phyloP scores from a whole-genome alignment of 1,284 basidiomycete species.

The Rhodotorula sp. region DNA sequence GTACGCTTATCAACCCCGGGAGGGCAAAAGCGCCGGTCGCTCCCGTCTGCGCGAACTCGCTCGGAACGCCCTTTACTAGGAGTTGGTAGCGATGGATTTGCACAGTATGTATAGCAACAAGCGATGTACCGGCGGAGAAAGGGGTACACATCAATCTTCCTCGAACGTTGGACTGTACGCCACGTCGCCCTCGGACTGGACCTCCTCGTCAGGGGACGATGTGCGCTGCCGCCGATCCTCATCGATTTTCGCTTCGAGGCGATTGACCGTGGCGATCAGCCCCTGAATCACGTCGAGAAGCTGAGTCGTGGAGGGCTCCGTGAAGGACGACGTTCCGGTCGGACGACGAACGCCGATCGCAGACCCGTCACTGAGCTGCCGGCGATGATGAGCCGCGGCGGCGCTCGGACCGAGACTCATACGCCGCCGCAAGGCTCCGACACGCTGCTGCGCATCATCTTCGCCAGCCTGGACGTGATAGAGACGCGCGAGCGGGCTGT shows the following conservation, averaged over 20 bases:
- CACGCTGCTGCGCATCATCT: not conserved
- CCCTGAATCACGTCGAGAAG: slow-evolving; percentile 22
- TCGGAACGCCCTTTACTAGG: not conserved
- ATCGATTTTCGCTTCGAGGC: slow-evolving; percentile 31
- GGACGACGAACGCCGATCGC: not conserved
- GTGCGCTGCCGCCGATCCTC: not conserved
- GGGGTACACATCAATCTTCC: no score
- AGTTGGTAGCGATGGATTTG: not conserved
- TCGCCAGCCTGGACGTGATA: slow-evolving; percentile 9
- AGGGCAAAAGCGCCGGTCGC: not conserved
- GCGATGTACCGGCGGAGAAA: no score
- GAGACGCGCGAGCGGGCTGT: slow-evolving; percentile 34
- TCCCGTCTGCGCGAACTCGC: not conserved
- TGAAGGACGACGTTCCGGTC: not conserved
- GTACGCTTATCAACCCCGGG: slow-evolving; percentile 30
- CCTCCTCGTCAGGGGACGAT: not conserved
- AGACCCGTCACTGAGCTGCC: slow-evolving; percentile 8
- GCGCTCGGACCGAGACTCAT: slow-evolving; percentile 22
- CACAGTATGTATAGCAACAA: not conserved
- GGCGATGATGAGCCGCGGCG: not conserved
- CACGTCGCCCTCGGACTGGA: no score
- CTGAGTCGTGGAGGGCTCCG: slow-evolving; percentile 7
- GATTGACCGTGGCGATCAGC: slow-evolving; percentile 22
- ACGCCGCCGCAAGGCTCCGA: slow-evolving; percentile 13
- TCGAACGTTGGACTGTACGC: no score